Evolutionary conservation across 2,329 filamentous ascomycete genomes (phyloP).

Genomic region (Talaromyces sp.): DNA sequence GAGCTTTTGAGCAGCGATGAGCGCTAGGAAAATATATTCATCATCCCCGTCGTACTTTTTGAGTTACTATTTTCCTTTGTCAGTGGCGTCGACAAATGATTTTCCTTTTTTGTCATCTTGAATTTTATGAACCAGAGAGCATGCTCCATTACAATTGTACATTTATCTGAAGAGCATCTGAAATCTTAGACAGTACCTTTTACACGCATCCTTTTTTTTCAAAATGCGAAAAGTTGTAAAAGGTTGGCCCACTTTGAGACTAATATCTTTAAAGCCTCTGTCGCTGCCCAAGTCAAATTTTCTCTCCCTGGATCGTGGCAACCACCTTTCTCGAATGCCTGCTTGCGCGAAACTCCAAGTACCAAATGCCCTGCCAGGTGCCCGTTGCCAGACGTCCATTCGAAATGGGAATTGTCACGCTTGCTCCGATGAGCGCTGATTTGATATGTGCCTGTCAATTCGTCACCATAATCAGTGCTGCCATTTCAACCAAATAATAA

Average conservation of each 20-base stretch:
- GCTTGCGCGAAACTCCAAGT: slow-evolving; percentile 75
- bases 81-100: slow-evolving; percentile 8
- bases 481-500: background rate
- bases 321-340: slow-evolving; percentile 78
- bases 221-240: background rate
- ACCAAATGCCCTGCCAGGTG: slow-evolving; percentile 74
- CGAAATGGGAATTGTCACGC: slow-evolving; percentile 83
- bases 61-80: slow-evolving; percentile 3
- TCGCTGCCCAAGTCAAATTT: slow-evolving; percentile 25
- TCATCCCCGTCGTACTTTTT: background rate
- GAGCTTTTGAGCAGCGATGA: slow-evolving; percentile 57
- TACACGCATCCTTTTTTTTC: background rate
- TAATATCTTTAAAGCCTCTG: background rate
- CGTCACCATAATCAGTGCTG: background rate
- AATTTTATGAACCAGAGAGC: slow-evolving; percentile 16
- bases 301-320: slow-evolving; percentile 90
- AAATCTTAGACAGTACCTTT: slow-evolving; percentile 23
- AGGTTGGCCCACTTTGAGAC: background rate
- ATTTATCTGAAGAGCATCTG: background rate
- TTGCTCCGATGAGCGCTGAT: slow-evolving; percentile 80
- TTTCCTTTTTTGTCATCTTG: slow-evolving; percentile 17
- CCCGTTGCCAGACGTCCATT: slow-evolving; percentile 70
- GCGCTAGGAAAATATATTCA: slow-evolving; percentile 2
- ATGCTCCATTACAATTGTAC: slow-evolving; percentile 24
- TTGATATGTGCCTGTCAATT: slow-evolving; percentile 78